These are phyloP conservation scores for Rheum nobile DNA, from an alignment of 148 eudicot species.

Conservation along the genomic window DNA sequence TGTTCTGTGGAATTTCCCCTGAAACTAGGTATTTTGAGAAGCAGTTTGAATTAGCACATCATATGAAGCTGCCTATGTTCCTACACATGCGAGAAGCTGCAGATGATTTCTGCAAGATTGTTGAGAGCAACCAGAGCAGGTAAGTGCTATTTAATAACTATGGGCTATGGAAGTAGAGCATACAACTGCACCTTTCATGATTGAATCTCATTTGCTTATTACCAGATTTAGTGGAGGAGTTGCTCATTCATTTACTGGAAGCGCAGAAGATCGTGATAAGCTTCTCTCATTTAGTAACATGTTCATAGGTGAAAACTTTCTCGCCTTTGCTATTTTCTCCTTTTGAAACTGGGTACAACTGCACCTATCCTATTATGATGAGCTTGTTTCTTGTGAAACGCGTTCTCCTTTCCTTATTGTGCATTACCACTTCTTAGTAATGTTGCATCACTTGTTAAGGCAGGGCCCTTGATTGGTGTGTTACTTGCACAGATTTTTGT, in stretches of 20 bases:
- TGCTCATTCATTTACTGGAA: constrained; percentile 92
- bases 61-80: constrained; percentile 90
- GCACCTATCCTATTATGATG: background rate
- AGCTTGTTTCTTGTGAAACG: background rate
- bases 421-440: background rate
- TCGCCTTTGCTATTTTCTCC: background rate
- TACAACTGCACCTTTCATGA: background rate
- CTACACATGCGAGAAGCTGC: constrained; percentile 98
- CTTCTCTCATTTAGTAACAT: constrained; percentile 66
- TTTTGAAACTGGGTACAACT: background rate
- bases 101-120: constrained; percentile 77
- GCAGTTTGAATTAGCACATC: constrained; percentile 84
- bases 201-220: background rate
- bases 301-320: constrained; percentile 49
- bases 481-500: background rate
- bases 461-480: background rate
- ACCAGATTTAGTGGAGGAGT: constrained; percentile 73
- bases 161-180: background rate
- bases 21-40: constrained; percentile 67
- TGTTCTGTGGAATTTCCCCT: background rate
- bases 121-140: constrained; percentile 67
- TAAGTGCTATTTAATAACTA: constrained; percentile 1
- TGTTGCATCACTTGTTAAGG: background rate
- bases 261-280: constrained; percentile 71
- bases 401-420: background rate